Conservation (phyloP, 2,329 filamentous ascomycete genomes). For the Lecanicillium sp. region DNA sequence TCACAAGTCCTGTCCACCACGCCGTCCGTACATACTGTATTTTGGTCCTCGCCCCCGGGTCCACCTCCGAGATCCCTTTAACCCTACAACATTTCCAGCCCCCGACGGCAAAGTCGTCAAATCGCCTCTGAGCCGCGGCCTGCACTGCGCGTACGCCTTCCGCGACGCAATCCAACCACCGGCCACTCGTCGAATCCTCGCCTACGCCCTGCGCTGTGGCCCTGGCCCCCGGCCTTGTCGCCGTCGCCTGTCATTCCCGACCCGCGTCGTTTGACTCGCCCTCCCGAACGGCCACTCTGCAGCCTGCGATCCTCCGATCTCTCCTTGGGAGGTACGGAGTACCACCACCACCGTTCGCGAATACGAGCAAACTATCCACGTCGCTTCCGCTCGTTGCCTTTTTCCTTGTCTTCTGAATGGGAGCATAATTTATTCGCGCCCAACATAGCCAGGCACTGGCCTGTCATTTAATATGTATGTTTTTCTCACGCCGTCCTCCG, state of each 20-base stretch:
- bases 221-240: not conserved
- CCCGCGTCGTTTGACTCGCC: conserved; percentile 1
- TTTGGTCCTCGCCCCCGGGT: no score
- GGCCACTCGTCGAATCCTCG: no score
- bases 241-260: not conserved
- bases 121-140: no score
- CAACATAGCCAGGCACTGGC: conserved; percentile 11
- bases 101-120: no score
- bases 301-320: conserved; percentile 7
- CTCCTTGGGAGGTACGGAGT: conserved; percentile 5
- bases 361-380: not conserved
- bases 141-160: no score
- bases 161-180: no score
- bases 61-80: no score
- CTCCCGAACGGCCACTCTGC: conserved; percentile 5
- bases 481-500: not conserved
- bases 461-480: conserved; percentile 17
- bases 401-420: conserved; percentile 13
- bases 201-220: not conserved
- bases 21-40: no score
- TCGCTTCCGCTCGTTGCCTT: not conserved
- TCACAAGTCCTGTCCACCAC: no score
- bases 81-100: no score
- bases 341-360: not conserved
- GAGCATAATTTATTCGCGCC: conserved; percentile 11